Evolutionary conservation across 2,329 filamentous ascomycete genomes (phyloP).

Genomic region (Xylariaceae sp.): DNA sequence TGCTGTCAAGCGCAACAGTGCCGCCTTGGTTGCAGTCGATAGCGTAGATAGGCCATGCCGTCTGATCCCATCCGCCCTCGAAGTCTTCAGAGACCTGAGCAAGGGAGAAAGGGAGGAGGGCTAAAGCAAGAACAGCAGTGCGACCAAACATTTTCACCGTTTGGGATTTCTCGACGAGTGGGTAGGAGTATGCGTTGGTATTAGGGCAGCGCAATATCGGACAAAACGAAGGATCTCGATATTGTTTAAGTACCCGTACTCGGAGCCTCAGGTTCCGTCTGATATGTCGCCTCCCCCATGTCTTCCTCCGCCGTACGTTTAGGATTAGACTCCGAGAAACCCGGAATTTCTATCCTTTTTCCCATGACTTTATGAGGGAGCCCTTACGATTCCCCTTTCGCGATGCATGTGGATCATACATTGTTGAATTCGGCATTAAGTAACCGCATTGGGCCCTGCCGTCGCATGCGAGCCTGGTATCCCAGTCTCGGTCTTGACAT

Average conservation of each 20-base stretch:
- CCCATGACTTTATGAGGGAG: background rate
- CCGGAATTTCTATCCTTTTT: conserved; percentile 19
- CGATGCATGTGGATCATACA: background rate
- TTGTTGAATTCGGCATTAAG: background rate
- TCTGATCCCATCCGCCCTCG: conserved; percentile 54
- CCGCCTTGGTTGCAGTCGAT: conserved; percentile 58
- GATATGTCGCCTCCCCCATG: conserved; percentile 12
- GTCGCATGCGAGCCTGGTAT: background rate
- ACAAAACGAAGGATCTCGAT: conserved; percentile 18
- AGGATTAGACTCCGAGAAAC: conserved; percentile 12
- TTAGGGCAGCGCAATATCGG: background rate
- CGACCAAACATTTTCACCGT: conserved; percentile 39
- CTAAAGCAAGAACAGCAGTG: conserved; percentile 43
- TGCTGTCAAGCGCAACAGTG: conserved; percentile 52
- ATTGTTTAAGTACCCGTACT: conserved; percentile 31
- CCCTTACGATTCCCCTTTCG: background rate
- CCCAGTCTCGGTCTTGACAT: background rate
- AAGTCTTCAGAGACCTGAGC: conserved; percentile 55
- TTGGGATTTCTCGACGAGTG: background rate
- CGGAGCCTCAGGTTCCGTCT: conserved; percentile 23
- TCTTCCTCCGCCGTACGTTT: conserved; percentile 12
- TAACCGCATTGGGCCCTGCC: background rate
- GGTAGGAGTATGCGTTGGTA: background rate
- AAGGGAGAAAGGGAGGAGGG: conserved; percentile 44
- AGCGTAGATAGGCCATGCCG: conserved; percentile 56